phyloP scores from a whole-genome alignment of 208 protist species.

The Leptomonas pyrrhocoris region DNA sequence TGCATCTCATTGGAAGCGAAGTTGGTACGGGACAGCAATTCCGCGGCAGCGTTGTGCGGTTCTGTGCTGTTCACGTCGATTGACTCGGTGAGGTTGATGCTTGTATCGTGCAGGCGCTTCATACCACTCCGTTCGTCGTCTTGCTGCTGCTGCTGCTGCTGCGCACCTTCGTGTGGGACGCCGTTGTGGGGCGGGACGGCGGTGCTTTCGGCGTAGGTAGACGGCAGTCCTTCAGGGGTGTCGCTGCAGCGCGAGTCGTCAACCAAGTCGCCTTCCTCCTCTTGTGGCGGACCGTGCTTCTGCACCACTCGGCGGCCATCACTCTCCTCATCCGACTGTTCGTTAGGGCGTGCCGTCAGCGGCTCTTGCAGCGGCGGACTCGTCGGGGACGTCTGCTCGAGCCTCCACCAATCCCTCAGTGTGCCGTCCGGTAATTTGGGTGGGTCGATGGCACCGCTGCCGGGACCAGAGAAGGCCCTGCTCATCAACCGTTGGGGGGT shows the following conservation, averaged over 20 bases:
- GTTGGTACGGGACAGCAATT: constrained; percentile 12
- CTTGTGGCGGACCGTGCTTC: background rate
- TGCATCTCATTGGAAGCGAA: background rate
- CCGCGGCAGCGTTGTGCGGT: background rate
- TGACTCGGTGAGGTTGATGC: background rate
- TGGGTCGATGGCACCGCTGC: constrained; percentile 4
- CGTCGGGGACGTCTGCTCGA: constrained; percentile 7
- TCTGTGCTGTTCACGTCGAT: constrained; percentile 1
- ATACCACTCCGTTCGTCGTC: constrained; percentile 12
- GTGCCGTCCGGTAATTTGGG: constrained; percentile 6
- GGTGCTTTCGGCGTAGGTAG: constrained; percentile 6
- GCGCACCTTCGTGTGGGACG: background rate
- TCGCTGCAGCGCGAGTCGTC: constrained; percentile 10
- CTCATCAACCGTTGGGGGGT: background rate
- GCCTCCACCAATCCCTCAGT: constrained; percentile 20
- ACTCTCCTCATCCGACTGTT: background rate
- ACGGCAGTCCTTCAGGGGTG: background rate
- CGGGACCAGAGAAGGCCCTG: background rate
- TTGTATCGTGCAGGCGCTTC: constrained; percentile 5
- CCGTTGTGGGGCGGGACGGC: constrained; percentile 1
- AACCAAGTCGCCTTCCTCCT: background rate
- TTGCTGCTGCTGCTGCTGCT: background rate
- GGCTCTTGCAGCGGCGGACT: constrained; percentile 12
- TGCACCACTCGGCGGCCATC: background rate
- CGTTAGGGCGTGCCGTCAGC: constrained; percentile 1